These are phyloP conservation scores for Starmera dryadoides DNA, from an alignment of 805 yeast species.

Conservation along the genomic window DNA sequence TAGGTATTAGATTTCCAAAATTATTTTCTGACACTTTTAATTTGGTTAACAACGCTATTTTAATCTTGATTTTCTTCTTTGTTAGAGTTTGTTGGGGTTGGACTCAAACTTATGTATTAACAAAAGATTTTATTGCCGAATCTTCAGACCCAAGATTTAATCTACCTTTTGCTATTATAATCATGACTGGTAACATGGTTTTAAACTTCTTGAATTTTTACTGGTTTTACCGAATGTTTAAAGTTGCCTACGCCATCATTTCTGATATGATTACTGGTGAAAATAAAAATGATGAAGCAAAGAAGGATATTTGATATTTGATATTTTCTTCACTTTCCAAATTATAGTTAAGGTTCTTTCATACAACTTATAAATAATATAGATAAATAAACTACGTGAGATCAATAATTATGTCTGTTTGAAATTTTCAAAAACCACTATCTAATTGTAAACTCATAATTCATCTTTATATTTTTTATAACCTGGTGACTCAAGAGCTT, in stretches of 20 bases:
- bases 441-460: too few species aligned
- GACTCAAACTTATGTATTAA: conserved; percentile 47
- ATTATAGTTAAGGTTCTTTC: background rate
- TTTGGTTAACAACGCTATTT: conserved; percentile 55
- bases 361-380: too few species aligned
- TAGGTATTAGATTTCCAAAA: conserved; percentile 62
- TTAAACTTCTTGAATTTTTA: conserved; percentile 57
- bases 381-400: too few species aligned
- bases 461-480: conserved; percentile 27
- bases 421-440: too few species aligned
- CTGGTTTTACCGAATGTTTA: conserved; percentile 79
- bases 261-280: conserved; percentile 19
- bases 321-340: background rate
- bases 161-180: conserved; percentile 25
- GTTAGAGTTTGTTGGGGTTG: conserved; percentile 76
- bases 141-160: conserved; percentile 36
- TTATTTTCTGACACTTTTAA: conserved; percentile 44
- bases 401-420: too few species aligned
- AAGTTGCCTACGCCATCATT: conserved; percentile 45
- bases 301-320: conserved; percentile 17
- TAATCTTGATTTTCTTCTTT: conserved; percentile 57
- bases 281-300: conserved; percentile 16
- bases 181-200: conserved; percentile 39
- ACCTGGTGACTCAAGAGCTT: conserved; percentile 35
- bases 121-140: conserved; percentile 32